A percentile compares a stretch with the other conserved stretches of the same genome.
Conservation (phyloP, 78 protist species). For the slime mould (Dictyostelium discoideum) region dicty_2.7 NC_007089.4:584501-585000, state of each 20-base stretch:
- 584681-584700: too few species aligned
- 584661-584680: not conserved
- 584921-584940: not conserved
- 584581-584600: not conserved
- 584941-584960: not conserved
- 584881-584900: too few species aligned
- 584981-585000: not conserved
- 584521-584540: not conserved
- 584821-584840: too few species aligned
- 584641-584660: not conserved
- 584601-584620: not conserved
- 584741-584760: too few species aligned
- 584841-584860: too few species aligned
- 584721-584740: too few species aligned
- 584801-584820: too few species aligned
- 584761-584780: too few species aligned
- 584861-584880: too few species aligned
- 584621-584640: not conserved
- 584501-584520: not conserved
- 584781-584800: too few species aligned
- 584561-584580: not conserved
- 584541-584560: not conserved
- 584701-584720: too few species aligned
- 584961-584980: not conserved
- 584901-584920: too few species aligned